Base-by-base conservation (phyloP, 2,329 filamentous ascomycete genomes). In the Pyrenochaeta sp. region DNA sequence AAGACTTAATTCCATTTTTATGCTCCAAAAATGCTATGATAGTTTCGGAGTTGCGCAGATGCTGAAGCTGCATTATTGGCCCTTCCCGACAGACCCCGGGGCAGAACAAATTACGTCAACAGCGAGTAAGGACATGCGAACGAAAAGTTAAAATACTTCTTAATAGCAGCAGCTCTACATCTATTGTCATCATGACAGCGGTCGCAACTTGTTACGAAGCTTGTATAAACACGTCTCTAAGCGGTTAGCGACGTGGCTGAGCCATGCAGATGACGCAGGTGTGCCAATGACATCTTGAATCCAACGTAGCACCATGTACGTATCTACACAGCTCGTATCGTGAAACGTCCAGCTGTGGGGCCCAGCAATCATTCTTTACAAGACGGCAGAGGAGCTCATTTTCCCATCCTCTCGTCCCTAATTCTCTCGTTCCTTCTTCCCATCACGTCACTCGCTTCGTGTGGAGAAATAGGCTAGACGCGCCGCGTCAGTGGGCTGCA, bases 221-320 rank as follows among this genome's bases (percentile, higher is more conserved):
- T 40, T 42, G n/a, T 42, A 28, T 34, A 47, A 32, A n/a, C 13
- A 19, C n/a, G 30, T 39, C 47, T 51, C 34, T 36, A 56, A 52
- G 47, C 37, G 50, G 59, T 50, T 62, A 62, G 59, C 39, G 32
- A 37, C 25, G 59, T 52, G 56, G 54, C 54, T 62, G 39, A 51
- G 56, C 34, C 30, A 50, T 44, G 37, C 32, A 46, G 45, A 62
- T 62, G 54, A 60, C 56, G 57, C 54, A 58, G 28, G 28, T 45
- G 24, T 37, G 49, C 52, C 46, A 49, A 59, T 22, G 5, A 45
- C 12, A 28, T 22, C 24, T 30, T 25, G 10, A 9, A 22, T 5
- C 53, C 42, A 39, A 44, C 45, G 44, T 43, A 45, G 52, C 49
- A 52, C 28, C 34, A 32, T 46, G 54, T 36, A 50, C 48, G 34